A percentile compares a stretch with the other conserved stretches of the same genome.
Conservation (phyloP, 192 early-diverging fungal species). For the Backusella luteola region DNA sequence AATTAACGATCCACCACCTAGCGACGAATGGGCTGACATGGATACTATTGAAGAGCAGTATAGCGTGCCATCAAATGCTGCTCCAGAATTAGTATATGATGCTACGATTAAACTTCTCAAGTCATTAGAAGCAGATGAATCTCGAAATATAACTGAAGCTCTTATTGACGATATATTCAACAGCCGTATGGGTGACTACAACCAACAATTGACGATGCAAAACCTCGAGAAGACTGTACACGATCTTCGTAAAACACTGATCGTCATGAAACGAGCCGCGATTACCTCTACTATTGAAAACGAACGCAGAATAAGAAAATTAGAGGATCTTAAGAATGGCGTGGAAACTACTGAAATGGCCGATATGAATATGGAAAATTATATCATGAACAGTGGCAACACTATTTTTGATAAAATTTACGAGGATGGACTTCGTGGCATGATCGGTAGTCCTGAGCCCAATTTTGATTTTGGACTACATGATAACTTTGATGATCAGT, state of each 20-base stretch:
- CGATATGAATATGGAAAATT: conserved; percentile 33
- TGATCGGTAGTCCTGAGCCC: conserved; percentile 31
- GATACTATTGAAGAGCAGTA: conserved; percentile 36
- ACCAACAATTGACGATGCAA: conserved; percentile 45
- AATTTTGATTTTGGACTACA: conserved; percentile 5
- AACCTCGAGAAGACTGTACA: conserved; percentile 52
- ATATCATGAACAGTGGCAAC: conserved; percentile 34
- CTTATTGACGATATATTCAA: conserved; percentile 59
- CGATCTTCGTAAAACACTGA: conserved; percentile 53
- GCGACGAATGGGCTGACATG: conserved; percentile 37
- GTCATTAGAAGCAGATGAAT: conserved; percentile 48
- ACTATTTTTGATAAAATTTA: conserved; percentile 44
- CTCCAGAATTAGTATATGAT: conserved; percentile 50
- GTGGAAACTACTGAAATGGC: conserved; percentile 6
- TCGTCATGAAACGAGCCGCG: conserved; percentile 58
- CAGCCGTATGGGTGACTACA: conserved; percentile 49
- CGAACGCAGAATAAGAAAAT: conserved; percentile 30
- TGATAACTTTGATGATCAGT: conserved; percentile 8
- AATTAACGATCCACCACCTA: conserved; percentile 13
- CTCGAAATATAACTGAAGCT: conserved; percentile 49
- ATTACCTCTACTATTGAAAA: conserved; percentile 37
- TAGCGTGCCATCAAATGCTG: conserved; percentile 41
- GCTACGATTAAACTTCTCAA: conserved; percentile 45
- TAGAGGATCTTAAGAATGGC: conserved; percentile 9
- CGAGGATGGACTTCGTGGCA: conserved; percentile 36